A percentile compares a stretch with the other conserved stretches of the same genome.
These are phyloP conservation scores for Penicillium malachiteum DNA, from an alignment of 495 filamentous ascomycete species.

Conservation along the genomic window DNA sequence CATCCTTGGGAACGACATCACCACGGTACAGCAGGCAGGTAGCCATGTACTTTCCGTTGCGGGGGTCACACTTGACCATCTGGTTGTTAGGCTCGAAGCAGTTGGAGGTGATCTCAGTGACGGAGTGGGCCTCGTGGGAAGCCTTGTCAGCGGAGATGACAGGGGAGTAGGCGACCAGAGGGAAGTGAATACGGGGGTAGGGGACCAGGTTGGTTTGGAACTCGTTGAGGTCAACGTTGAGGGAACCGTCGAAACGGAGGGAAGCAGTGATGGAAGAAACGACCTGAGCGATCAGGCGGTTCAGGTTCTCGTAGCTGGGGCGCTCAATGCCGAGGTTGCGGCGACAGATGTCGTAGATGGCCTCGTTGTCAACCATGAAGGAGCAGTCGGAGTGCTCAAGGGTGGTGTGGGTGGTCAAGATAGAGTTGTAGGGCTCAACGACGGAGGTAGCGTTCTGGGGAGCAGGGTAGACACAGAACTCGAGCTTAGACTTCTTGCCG, in stretches of 20 bases:
- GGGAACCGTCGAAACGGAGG: slow-evolving; percentile 95
- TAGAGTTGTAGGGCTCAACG: slow-evolving; percentile 99
- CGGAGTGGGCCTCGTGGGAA: slow-evolving; percentile 82
- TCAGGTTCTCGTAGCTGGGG: slow-evolving; percentile 96
- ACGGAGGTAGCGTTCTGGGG: slow-evolving; percentile 95
- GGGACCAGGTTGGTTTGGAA: slow-evolving; percentile 99
- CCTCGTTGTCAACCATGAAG: slow-evolving; percentile 99
- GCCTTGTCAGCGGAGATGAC: slow-evolving; percentile 92
- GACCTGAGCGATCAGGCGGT: slow-evolving; percentile 97
- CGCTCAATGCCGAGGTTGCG: slow-evolving; percentile 95
- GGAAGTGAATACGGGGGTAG: slow-evolving; percentile 99
- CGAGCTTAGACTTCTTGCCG: slow-evolving; percentile 99
- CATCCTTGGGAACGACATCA: slow-evolving; percentile 95
- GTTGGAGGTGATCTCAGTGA: slow-evolving; percentile 63
- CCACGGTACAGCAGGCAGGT: slow-evolving; percentile 97
- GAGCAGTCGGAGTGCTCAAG: slow-evolving; percentile 99
- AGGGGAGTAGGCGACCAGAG: slow-evolving; percentile 92
- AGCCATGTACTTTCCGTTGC: slow-evolving; percentile 99
- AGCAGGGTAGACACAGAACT: slow-evolving; percentile 98
- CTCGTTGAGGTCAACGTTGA: slow-evolving; percentile 99
- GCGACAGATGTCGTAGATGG: slow-evolving; percentile 99
- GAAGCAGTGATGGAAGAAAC: slow-evolving; percentile 98
- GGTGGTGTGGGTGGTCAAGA: slow-evolving; percentile 97
- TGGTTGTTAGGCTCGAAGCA: slow-evolving; percentile 83
- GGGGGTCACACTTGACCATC: slow-evolving; percentile 99